Percentiles rank a stretch among this genome's conserved stretches.
These are phyloP conservation scores for Adansonia digitata DNA, from an alignment of 345 rosid genomes.

Conservation along the genomic window DNA sequence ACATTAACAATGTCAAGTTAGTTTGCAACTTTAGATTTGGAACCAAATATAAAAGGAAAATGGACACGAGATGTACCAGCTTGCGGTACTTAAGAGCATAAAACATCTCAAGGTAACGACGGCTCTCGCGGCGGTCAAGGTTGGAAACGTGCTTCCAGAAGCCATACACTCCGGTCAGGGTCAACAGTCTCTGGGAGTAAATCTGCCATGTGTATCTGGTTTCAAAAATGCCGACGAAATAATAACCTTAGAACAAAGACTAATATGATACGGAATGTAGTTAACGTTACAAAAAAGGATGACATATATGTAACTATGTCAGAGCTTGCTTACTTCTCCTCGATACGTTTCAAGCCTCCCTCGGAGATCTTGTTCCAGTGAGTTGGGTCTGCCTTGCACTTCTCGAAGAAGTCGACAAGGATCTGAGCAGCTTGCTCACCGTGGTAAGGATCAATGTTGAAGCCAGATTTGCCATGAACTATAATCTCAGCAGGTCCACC, in stretches of 20 bases:
- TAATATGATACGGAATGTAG: too few species aligned
- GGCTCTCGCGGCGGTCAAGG: conserved; percentile 80
- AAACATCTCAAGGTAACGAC: conserved; percentile 91
- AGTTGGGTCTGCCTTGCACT: conserved; percentile 54
- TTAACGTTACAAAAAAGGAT: too few species aligned
- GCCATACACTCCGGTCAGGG: conserved; percentile 81
- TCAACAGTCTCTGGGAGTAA: conserved; percentile 76
- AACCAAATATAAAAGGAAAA: neutral
- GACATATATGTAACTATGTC: too few species aligned
- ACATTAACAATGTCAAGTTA: too few species aligned
- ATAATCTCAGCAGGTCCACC: conserved; percentile 99
- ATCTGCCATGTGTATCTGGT: conserved; percentile 85
- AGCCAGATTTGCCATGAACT: conserved; percentile 78
- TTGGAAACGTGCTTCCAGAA: conserved; percentile 95
- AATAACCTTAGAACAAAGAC: neutral
- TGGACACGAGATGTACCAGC: conserved; percentile 41
- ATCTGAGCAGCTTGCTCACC: conserved; percentile 66
- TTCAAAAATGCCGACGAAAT: neutral
- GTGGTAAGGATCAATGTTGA: conserved; percentile 88
- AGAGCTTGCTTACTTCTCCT: conserved; percentile 94
- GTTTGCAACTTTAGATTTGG: too few species aligned
- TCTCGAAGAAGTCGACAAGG: conserved; percentile 68
- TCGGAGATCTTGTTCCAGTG: conserved; percentile 70
- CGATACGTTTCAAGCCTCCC: conserved; percentile 72
- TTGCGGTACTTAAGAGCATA: conserved; percentile 70